Base-by-base conservation (phyloP, 768 basidiomycete species). In the Crepidotus variabilis region DNA sequence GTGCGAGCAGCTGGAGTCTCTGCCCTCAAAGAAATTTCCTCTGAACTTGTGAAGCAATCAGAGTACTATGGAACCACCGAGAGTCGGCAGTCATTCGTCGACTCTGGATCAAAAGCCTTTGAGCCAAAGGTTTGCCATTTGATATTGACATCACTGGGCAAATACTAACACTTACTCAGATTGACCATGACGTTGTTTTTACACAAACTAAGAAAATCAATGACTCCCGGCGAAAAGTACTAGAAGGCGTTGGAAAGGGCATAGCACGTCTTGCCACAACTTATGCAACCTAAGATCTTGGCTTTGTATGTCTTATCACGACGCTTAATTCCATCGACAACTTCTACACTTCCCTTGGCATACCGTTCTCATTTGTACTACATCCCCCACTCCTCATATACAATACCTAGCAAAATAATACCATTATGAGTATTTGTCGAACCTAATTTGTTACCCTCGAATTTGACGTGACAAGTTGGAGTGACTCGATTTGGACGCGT, bases 231-330 rank as follows among this genome's bases (percentile, higher is more conserved):
- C 88, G 82, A 68, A 88, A 84, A 68, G 80, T 87, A 6, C 68
- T 84, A 20, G 88, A 89, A 54, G 90, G 89, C 23, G 73, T 86
- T 43, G 85, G 82, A 24, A 90, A 87, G 65, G 90, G 91, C 16
- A 76, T 88, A 54, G 63, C 68, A n/a, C 83, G 82, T 50, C 67
- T 87, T 35, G 47, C 50, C 20, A 56, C 39, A 20, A 47, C 50
- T 23, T 56, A 56, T 16, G 32, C 55, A 21, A 47, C 39, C 32
- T 56, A 22, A 48, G n/a, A 10, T n/a, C 14, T 28, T 34, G n/a
- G n/a, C 23, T 16, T 34, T 34, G 7, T n/a, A n/a, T 21, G 6
- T 32, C 28, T 4, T 28, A 4, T 24, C 50, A 18, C 2, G 21
- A 11, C 9, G 20, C 34, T 33, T 5, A 9, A 22, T 10, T 24